A percentile compares a stretch with the other conserved stretches of the same genome.
These are phyloP conservation scores for Bruguiera hainesii DNA, from an alignment of 441 rosid genomes.

Conservation along the genomic window DNA sequence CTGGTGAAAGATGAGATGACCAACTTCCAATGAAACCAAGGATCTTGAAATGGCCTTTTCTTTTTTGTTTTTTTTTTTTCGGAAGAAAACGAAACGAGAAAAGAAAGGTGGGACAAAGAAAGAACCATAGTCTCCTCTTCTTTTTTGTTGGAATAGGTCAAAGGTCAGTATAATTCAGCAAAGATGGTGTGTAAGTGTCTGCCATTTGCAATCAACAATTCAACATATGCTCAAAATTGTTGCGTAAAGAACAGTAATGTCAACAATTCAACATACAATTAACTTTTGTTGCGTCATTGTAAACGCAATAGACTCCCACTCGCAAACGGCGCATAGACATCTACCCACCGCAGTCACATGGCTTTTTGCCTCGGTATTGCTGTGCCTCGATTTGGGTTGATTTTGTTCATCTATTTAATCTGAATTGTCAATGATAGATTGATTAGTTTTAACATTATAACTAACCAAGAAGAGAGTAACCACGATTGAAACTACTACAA, in stretches of 20 bases:
- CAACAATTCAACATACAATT: not conserved
- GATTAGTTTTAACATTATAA: too few species aligned
- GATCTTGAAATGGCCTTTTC: not conserved
- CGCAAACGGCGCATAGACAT: not conserved
- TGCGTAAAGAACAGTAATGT: not conserved
- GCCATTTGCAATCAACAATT: not conserved
- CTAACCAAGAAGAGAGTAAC: too few species aligned
- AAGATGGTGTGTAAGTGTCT: not conserved
- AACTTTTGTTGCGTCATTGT: not conserved
- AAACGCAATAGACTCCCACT: conserved; percentile 8
- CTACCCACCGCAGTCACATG: not conserved
- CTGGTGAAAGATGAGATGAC: not conserved
- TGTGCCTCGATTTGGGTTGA: too few species aligned
- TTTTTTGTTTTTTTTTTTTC: too few species aligned
- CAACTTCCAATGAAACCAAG: not conserved
- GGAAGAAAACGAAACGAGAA: too few species aligned
- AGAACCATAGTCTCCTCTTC: not conserved
- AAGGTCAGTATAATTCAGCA: not conserved
- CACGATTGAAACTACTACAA: too few species aligned
- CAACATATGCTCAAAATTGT: not conserved
- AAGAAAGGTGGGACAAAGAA: too few species aligned
- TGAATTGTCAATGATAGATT: too few species aligned
- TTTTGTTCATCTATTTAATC: too few species aligned
- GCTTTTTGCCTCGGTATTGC: too few species aligned
- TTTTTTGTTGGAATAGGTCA: conserved; percentile 1